Evolutionary conservation across 129 eudicot species (phyloP).

Genomic region (Dittrichia graveolens): DNA sequence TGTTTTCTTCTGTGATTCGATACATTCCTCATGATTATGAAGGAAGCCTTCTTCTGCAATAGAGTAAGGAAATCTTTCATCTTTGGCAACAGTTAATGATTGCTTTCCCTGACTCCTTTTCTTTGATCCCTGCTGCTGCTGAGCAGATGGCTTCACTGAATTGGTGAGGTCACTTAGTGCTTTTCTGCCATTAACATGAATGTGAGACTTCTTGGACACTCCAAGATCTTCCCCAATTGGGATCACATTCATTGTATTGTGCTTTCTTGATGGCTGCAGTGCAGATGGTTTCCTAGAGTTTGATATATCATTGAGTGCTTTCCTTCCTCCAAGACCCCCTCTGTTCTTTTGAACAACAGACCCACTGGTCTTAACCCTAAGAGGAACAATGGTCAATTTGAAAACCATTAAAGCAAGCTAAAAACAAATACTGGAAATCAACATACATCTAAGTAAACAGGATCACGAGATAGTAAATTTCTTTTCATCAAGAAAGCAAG

Average conservation of each 20-base stretch:
- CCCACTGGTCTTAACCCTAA: slow-evolving; percentile 35
- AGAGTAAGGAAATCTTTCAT: slow-evolving; percentile 33
- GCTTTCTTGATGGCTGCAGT: slow-evolving; percentile 50
- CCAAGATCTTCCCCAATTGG: slow-evolving; percentile 49
- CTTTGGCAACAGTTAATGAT: slow-evolving; percentile 31
- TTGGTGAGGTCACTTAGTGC: slow-evolving; percentile 81
- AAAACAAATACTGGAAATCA: neutral
- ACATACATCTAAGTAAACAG: neutral
- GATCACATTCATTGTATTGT: slow-evolving; percentile 46
- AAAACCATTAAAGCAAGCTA: slow-evolving; percentile 13
- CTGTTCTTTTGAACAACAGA: slow-evolving; percentile 39
- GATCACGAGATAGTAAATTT: neutral
- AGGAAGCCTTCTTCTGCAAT: slow-evolving; percentile 54
- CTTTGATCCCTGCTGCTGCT: slow-evolving; percentile 30
- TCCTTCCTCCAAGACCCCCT: slow-evolving; percentile 59
- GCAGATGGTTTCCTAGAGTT: slow-evolving; percentile 61
- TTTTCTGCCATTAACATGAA: slow-evolving; percentile 56
- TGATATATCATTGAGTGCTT: slow-evolving; percentile 72
- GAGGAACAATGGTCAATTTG: slow-evolving; percentile 8
- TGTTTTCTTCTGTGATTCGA: slow-evolving; percentile 44
- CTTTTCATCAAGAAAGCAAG: neutral
- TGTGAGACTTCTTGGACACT: slow-evolving; percentile 34
- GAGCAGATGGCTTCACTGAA: slow-evolving; percentile 48
- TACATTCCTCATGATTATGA: slow-evolving; percentile 70
- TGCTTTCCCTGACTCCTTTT: slow-evolving; percentile 44